Evolutionary conservation across 495 filamentous ascomycete genomes (phyloP).

Genomic region (Staphylotrichum tortipilum): DNA sequence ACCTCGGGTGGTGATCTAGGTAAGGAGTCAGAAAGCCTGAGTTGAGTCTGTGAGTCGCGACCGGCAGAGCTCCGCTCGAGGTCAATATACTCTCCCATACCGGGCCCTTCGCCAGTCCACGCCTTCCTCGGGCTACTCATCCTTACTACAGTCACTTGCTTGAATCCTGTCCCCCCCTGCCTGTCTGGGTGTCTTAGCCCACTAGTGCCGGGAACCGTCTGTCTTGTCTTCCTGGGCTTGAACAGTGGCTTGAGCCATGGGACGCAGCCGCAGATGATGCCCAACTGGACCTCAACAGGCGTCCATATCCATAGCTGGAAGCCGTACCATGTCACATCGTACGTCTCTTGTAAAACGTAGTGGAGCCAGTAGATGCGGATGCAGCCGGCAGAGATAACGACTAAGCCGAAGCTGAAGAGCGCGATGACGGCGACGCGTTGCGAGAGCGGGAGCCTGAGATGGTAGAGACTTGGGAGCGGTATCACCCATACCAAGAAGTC

Average conservation of each 20-base stretch:
- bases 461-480: conserved; percentile 30
- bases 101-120: background rate
- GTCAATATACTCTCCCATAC: background rate
- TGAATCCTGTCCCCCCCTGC: background rate
- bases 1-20: too few relatives aligned
- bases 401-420: conserved; percentile 18
- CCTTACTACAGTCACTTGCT: background rate
- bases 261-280: conserved; percentile 34
- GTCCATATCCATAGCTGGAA: conserved; percentile 35
- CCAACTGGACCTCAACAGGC: conserved; percentile 34
- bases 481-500: conserved; percentile 36
- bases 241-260: conserved; percentile 31
- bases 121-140: conserved; percentile 1
- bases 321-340: conserved; percentile 32
- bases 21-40: too few relatives aligned
- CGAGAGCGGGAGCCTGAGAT: conserved; percentile 15
- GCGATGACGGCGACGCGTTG: conserved; percentile 21
- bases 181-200: background rate
- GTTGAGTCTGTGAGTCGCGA: too few relatives aligned
- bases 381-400: conserved; percentile 19
- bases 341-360: conserved; percentile 21
- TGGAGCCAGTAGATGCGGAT: conserved; percentile 22
- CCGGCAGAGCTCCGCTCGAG: background rate
- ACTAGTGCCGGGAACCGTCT: background rate
- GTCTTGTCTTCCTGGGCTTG: conserved; percentile 3